Evolutionary conservation across 208 protist species (phyloP), one percentile per base, ranked within the genome.

Genomic region (Trypanosoma caninum): DNA sequence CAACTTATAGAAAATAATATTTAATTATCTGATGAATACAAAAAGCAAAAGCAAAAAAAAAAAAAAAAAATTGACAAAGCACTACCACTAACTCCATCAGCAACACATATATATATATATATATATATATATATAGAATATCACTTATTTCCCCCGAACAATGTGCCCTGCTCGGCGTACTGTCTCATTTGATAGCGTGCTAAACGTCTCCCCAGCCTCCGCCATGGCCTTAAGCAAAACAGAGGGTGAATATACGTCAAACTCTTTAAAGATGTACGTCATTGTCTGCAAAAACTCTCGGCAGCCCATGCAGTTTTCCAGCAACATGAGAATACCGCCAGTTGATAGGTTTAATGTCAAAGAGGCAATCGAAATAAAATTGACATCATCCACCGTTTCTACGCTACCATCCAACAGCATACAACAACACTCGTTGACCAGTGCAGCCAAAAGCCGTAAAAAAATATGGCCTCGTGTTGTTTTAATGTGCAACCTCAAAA

Each of bases 311-410:
- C 59, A 46, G 22, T 53, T 53, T 37, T 94, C 74, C n/a, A 79
- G 72, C 11, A 74, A 55, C 14, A 66, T 56, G 3, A 94, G 51
- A 14, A 91, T 37, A 28, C 87, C 87, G 2, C 87, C 87, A 0
- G 74, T 79, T 3, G 59, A 72, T 3, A 57, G 34, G 35, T 71
- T 51, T 44, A 94, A 46, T 0, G 70, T 65, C 10, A 94, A 60
- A 10, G 74, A 74, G 10, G 59, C 71, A 41, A 91, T 58, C 9
- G 82, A 88, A 41, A 84, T 34, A 9, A 78, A 59, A 50, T 91
- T 76, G 2, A 87, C 56, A 22, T 81, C 73, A 27, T 54, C 56
- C 13, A 71, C 69, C 9, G 52, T 70, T 13, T 59, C 51, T 18
- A 81, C 52, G 10, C 55, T 59, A 8, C 59, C 73, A 18, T 72